Conservation (phyloP, 2,329 filamentous ascomycete species). For the Nemania sp. region DNA sequence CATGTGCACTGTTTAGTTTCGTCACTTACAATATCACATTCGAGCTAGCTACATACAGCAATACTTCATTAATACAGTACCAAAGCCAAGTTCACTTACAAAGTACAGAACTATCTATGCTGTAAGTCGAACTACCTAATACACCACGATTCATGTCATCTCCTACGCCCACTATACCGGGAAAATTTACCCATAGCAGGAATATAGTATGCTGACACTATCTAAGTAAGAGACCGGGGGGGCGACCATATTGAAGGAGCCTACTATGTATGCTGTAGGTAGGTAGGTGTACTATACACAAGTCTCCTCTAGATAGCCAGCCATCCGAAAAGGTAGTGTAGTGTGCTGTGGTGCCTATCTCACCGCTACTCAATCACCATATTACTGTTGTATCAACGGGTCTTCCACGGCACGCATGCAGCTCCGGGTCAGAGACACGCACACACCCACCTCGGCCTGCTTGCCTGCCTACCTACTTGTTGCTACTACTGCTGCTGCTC, state of each 20-base stretch:
- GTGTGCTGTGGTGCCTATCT: constrained; percentile 1
- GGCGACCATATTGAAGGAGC: neutral
- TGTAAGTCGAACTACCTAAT: too few relatives aligned
- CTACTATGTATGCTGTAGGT: too few relatives aligned
- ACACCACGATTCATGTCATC: neutral
- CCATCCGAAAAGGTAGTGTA: neutral
- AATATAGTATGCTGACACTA: neutral
- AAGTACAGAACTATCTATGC: too few relatives aligned
- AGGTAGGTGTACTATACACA: neutral
- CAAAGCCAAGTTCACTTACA: neutral
- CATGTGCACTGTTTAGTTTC: constrained; percentile 6
- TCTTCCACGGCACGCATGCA: constrained; percentile 9
- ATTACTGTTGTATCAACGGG: constrained; percentile 21
- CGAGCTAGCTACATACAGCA: constrained; percentile 17
- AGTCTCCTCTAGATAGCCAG: neutral
- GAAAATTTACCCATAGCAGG: neutral
- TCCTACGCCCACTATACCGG: neutral
- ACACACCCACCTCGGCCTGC: neutral
- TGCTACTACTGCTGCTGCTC: too few relatives aligned
- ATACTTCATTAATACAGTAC: neutral
- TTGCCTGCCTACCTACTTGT: neutral
- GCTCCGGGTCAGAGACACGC: constrained; percentile 10
- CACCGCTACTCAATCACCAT: constrained; percentile 34
- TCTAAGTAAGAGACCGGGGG: neutral
- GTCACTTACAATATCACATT: constrained; percentile 8